Percentiles rank a stretch among this genome's conserved stretches.
Evolutionary conservation across 2,329 filamentous ascomycete species (phyloP).

Genomic region (Aspergillus sp.): DNA sequence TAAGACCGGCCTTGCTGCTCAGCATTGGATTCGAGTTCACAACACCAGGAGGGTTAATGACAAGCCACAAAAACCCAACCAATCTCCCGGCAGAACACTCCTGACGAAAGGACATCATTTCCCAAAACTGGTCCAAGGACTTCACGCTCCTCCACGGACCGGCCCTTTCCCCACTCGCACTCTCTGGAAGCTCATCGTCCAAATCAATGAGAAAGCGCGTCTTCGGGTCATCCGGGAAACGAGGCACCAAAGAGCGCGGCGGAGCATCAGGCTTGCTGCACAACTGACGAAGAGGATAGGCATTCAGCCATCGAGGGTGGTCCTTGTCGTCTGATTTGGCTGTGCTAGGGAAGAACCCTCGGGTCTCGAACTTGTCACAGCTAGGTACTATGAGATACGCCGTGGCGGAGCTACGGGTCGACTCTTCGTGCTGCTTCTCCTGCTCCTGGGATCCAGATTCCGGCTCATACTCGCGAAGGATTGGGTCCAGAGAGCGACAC

Average conservation of each 20-base stretch:
- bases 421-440: constrained; percentile 31
- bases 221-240: constrained; percentile 94
- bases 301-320: constrained; percentile 52
- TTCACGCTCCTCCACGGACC: constrained; percentile 82
- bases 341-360: constrained; percentile 69
- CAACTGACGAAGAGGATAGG: constrained; percentile 72
- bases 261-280: constrained; percentile 68
- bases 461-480: constrained; percentile 55
- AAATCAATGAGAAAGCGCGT: constrained; percentile 84
- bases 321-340: constrained; percentile 39
- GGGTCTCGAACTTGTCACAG: constrained; percentile 75
- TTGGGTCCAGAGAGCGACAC: constrained; percentile 80
- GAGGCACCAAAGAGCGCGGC: constrained; percentile 80
- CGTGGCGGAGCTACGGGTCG: constrained; percentile 50
- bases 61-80: constrained; percentile 93
- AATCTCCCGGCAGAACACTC: constrained; percentile 91
- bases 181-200: constrained; percentile 70
- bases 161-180: constrained; percentile 45
- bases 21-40: constrained; percentile 36
- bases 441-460: constrained; percentile 41
- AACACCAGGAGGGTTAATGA: constrained; percentile 65
- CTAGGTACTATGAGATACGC: constrained; percentile 88
- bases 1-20: constrained; percentile 20
- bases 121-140: constrained; percentile 92
- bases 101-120: constrained; percentile 95